phyloP scores from a whole-genome alignment of 441 rosid species.

The Adansonia madagascariensis region DNA sequence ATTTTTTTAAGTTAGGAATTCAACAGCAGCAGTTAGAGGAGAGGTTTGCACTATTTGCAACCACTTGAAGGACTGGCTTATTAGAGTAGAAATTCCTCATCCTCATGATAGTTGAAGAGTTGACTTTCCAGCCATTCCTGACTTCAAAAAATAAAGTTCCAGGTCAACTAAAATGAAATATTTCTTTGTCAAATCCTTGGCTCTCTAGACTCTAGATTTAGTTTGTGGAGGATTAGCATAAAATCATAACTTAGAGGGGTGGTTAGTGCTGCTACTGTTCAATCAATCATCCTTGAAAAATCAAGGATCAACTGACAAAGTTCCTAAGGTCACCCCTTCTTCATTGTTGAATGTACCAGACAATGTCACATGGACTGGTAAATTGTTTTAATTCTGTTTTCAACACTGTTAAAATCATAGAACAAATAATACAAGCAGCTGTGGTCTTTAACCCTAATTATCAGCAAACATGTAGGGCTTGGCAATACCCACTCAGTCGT shows the following conservation, averaged over 20 bases:
- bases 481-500: neutral
- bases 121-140: neutral
- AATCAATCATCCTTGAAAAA: neutral
- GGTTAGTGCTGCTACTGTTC: neutral
- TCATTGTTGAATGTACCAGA: neutral
- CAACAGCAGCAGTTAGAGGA: neutral
- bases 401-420: neutral
- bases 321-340: neutral
- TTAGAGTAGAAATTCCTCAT: neutral
- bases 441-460: constrained; percentile 3
- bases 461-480: constrained; percentile 2
- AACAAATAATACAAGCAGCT: neutral
- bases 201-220: neutral
- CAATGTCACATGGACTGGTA: constrained; percentile 4
- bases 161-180: neutral
- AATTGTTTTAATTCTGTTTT: neutral
- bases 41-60: neutral
- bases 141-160: neutral
- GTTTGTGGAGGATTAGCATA: neutral
- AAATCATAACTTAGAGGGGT: neutral
- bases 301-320: neutral
- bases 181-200: neutral
- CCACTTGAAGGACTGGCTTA: neutral
- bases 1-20: no score
- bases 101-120: neutral